Percentiles rank a stretch among this genome's conserved stretches.
Evolutionary conservation across 2,329 filamentous ascomycete genomes (phyloP).

Genomic region (Aureobasidium sp.): DNA sequence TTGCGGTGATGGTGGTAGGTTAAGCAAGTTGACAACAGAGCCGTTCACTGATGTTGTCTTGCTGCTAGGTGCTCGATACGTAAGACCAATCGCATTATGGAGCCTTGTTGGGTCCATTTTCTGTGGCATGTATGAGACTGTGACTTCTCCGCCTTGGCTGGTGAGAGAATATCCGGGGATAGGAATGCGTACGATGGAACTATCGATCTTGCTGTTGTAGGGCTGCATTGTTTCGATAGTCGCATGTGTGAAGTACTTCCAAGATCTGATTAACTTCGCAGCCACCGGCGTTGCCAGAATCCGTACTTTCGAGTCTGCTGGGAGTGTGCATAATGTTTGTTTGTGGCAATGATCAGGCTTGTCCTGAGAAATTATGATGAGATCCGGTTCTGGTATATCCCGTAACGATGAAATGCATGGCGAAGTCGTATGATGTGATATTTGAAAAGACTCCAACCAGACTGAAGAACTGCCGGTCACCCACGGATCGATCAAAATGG

Average conservation of each 20-base stretch:
- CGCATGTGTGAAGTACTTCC: conserved; percentile 57
- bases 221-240: conserved; percentile 35
- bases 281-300: conserved; percentile 59
- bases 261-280: conserved; percentile 56
- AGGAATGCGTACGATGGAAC: conserved; percentile 40
- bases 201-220: conserved; percentile 32
- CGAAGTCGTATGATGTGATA: conserved; percentile 45
- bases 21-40: conserved; percentile 30
- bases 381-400: conserved; percentile 45
- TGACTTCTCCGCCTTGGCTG: conserved; percentile 57
- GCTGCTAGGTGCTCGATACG: conserved; percentile 53
- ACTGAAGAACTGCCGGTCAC: conserved; percentile 53
- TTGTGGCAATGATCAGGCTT: conserved; percentile 65
- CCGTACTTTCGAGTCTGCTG: conserved; percentile 45
- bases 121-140: conserved; percentile 57
- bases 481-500: conserved; percentile 66
- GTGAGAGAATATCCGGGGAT: conserved; percentile 46
- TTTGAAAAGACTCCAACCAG: conserved; percentile 53
- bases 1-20: conserved; percentile 20
- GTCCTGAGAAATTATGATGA: conserved; percentile 52
- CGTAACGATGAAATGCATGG: conserved; percentile 50
- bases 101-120: conserved; percentile 52
- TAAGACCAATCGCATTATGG: conserved; percentile 63
- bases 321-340: conserved; percentile 57
- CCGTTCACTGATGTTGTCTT: conserved; percentile 27